Evolutionary conservation across 805 yeast genomes (phyloP).

Genomic region (Candida dendrica): DNA sequence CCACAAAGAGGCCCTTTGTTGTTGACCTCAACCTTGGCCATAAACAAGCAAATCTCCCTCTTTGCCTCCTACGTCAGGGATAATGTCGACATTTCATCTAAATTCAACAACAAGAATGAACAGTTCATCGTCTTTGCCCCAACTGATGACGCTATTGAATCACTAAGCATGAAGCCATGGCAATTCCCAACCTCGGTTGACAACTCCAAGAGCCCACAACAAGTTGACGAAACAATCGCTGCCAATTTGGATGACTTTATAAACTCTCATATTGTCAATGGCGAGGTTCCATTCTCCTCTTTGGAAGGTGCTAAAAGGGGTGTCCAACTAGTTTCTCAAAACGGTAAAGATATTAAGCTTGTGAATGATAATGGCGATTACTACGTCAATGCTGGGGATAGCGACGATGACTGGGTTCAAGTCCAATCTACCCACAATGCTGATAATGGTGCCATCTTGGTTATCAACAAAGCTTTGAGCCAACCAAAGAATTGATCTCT

Average conservation of each 20-base stretch:
- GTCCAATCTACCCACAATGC: constrained; percentile 29
- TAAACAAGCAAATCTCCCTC: constrained; percentile 40
- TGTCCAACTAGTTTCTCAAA: constrained; percentile 25
- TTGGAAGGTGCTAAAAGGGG: constrained; percentile 14
- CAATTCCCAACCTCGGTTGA: constrained; percentile 55
- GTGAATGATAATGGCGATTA: constrained; percentile 29
- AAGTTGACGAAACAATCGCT: constrained; percentile 41
- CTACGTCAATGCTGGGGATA: constrained; percentile 25
- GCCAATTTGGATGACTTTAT: constrained; percentile 53
- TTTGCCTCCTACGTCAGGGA: constrained; percentile 71
- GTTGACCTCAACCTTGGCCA: constrained; percentile 24
- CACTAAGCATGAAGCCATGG: constrained; percentile 65
- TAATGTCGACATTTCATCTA: constrained; percentile 37
- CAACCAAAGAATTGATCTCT: background rate
- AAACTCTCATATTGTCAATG: constrained; percentile 50
- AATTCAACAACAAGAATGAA: constrained; percentile 37
- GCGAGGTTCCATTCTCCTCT: constrained; percentile 16
- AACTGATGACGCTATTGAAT: constrained; percentile 49
- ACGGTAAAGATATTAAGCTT: constrained; percentile 29
- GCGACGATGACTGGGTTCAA: constrained; percentile 25
- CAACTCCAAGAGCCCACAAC: constrained; percentile 28
- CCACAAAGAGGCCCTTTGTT: constrained; percentile 21
- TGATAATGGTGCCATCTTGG: constrained; percentile 39
- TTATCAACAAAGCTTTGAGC: constrained; percentile 24
- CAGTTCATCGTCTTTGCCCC: constrained; percentile 65